These are phyloP conservation scores for Colletotrichum musicola DNA, from an alignment of 2,329 filamentous ascomycete species.

Conservation along the genomic window DNA sequence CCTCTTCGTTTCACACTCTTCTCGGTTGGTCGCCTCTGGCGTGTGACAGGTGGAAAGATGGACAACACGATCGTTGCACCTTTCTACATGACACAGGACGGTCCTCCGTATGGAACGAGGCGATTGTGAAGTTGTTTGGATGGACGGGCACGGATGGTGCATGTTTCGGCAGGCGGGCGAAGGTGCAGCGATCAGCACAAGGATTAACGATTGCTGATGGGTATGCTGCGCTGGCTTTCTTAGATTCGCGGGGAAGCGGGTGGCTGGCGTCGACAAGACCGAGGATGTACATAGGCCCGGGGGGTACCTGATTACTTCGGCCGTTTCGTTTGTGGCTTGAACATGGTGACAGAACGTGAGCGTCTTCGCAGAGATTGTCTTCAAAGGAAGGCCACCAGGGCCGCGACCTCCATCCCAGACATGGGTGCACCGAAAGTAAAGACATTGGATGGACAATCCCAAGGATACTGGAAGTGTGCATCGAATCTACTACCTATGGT, in stretches of 20 bases:
- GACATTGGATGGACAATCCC: too few species aligned
- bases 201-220: conserved; percentile 11
- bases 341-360: too few species aligned
- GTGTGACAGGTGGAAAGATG: conserved; percentile 4
- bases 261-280: too few species aligned
- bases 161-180: conserved; percentile 6
- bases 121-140: not conserved
- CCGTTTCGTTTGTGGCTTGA: too few species aligned
- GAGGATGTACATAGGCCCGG: too few species aligned
- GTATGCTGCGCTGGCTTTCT: conserved; percentile 14
- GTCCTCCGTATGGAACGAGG: not conserved
- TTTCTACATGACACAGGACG: conserved; percentile 13
- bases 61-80: conserved; percentile 23
- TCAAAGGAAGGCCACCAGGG: too few species aligned
- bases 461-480: too few species aligned
- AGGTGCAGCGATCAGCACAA: conserved; percentile 12
- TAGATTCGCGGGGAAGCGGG: conserved; percentile 11
- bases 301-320: too few species aligned
- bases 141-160: not conserved
- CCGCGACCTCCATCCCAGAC: too few species aligned
- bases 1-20: conserved; percentile 21
- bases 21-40: conserved; percentile 11
- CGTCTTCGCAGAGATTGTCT: too few species aligned
- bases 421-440: too few species aligned
- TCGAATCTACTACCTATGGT: too few species aligned